Evolutionary conservation across 2,329 filamentous ascomycete species (phyloP).

Genomic region (Aspergillus sp.): DNA sequence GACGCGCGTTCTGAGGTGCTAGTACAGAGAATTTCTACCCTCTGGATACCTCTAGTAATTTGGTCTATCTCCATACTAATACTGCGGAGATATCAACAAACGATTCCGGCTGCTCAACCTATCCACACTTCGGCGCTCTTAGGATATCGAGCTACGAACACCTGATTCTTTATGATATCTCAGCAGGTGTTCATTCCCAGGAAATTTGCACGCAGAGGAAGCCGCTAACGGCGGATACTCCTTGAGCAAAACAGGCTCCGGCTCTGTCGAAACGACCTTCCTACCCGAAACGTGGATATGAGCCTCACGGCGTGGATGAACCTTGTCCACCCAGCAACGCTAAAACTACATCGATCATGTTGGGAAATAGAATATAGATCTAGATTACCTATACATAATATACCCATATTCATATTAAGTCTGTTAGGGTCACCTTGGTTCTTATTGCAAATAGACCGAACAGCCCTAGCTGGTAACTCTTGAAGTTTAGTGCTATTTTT

Average conservation of each 20-base stretch:
- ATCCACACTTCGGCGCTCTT: neutral
- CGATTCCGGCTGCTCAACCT: neutral
- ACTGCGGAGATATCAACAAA: neutral
- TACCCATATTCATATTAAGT: neutral
- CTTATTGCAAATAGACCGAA: no score
- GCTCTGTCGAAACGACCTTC: neutral
- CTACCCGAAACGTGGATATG: neutral
- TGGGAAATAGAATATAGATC: neutral
- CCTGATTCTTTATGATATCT: no score
- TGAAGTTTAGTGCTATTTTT: neutral
- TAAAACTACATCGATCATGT: neutral
- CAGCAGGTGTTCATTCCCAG: no score
- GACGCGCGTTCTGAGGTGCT: conserved; percentile 32
- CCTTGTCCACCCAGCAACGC: neutral
- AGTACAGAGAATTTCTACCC: neutral
- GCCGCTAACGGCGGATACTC: no score
- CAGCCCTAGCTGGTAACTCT: no score
- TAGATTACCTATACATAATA: neutral
- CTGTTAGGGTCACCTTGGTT: neutral
- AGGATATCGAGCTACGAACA: neutral
- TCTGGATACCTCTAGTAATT: neutral
- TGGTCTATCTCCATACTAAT: neutral
- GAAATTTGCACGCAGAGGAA: no score
- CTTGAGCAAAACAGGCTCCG: no score
- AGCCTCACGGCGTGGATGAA: neutral